Conservation (phyloP, 2,329 filamentous ascomycete species). For the Penicillium freii region DNA sequence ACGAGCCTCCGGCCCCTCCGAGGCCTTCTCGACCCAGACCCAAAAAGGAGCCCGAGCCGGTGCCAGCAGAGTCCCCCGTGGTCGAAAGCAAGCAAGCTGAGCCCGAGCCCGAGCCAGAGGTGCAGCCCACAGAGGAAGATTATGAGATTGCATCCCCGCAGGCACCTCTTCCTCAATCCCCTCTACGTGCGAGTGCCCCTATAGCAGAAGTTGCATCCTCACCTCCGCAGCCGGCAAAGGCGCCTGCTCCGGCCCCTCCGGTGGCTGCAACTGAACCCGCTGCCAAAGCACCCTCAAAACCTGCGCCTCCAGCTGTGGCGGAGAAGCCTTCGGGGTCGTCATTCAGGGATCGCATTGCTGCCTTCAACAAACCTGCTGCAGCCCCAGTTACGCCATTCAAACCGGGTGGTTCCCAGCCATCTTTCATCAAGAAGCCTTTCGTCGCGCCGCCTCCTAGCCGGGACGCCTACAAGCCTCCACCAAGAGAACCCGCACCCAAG, state of each 20-base stretch:
- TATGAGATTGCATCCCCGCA: conserved; percentile 22
- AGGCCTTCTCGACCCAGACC: conserved; percentile 72
- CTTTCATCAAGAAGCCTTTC: conserved; percentile 95
- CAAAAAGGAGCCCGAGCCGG: conserved; percentile 60
- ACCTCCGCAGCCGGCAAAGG: conserved; percentile 26
- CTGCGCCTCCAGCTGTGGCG: conserved; percentile 62
- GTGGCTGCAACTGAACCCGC: conserved; percentile 29
- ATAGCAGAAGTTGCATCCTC: conserved; percentile 27
- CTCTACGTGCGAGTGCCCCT: conserved; percentile 24
- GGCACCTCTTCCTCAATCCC: conserved; percentile 21
- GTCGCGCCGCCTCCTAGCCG: conserved; percentile 92
- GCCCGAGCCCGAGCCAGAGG: conserved; percentile 35
- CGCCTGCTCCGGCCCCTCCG: conserved; percentile 29
- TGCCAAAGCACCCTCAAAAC: conserved; percentile 50
- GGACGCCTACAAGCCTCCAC: conserved; percentile 80
- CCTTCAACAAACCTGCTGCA: conserved; percentile 88
- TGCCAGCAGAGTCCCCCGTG: conserved; percentile 30
- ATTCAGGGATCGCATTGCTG: conserved; percentile 93
- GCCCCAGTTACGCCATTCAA: conserved; percentile 89
- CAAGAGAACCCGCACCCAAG: conserved; percentile 69
- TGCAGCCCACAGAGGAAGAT: conserved; percentile 26
- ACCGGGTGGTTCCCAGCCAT: conserved; percentile 61
- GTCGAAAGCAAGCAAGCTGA: conserved; percentile 29
- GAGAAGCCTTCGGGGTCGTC: conserved; percentile 75
- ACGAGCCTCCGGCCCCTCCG: conserved; percentile 85